Conservation (phyloP, 176 grass and related monocot genomes). For the Paspalum notatum region DNA sequence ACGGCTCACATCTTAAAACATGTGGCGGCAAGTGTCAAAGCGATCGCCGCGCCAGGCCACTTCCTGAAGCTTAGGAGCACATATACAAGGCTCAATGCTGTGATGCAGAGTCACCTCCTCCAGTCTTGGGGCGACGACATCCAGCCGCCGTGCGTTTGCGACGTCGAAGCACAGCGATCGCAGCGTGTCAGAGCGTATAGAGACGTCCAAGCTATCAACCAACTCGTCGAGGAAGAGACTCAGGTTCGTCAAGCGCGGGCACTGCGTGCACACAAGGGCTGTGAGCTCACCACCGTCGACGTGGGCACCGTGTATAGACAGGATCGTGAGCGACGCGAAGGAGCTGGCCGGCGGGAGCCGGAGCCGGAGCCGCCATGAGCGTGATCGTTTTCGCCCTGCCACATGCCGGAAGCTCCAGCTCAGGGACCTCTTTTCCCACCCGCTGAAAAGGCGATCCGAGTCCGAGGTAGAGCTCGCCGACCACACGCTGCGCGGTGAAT, state of each 20-base stretch:
- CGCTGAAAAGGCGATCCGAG: too few species aligned
- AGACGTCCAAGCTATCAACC: neutral
- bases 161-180: neutral
- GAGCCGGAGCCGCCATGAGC: too few species aligned
- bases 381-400: too few species aligned
- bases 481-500: too few species aligned
- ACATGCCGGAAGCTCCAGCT: too few species aligned
- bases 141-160: neutral
- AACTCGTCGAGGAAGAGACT: fast-evolving
- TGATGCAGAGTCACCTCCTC: fast-evolving
- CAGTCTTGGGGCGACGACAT: neutral
- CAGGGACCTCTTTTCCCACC: too few species aligned
- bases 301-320: neutral
- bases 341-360: neutral
- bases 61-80: neutral
- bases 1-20: neutral
- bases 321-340: neutral
- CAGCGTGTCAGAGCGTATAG: neutral
- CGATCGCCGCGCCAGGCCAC: fast-evolving
- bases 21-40: neutral
- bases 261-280: neutral
- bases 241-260: neutral
- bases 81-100: neutral
- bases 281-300: neutral
- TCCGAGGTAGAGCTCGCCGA: too few species aligned